phyloP scores from a whole-genome alignment of 2,329 filamentous ascomycete species.

The Alternaria infectoria region DNA sequence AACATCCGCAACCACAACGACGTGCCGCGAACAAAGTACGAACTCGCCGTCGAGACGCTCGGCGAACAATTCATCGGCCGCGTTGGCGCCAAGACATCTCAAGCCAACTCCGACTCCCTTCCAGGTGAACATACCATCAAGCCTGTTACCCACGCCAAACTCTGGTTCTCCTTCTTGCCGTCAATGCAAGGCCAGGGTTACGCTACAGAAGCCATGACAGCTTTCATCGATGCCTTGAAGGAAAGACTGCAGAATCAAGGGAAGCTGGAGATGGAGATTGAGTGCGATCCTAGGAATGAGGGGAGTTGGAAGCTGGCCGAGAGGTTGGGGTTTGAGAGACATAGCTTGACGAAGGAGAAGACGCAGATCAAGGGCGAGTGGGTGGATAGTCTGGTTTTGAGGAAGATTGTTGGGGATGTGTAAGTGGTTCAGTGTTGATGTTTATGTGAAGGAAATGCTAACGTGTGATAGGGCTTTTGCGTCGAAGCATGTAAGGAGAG shows the following conservation, averaged over 20 bases:
- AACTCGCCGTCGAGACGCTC: slow-evolving; percentile 36
- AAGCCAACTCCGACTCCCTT: slow-evolving; percentile 6
- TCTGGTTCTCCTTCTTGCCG: slow-evolving; percentile 44
- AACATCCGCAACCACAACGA: slow-evolving; percentile 25
- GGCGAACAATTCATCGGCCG: slow-evolving; percentile 34
- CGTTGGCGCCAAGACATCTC: slow-evolving; percentile 31
- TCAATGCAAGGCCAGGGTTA: slow-evolving; percentile 31
- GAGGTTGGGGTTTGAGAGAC: slow-evolving; percentile 35
- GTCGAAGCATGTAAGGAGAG: slow-evolving; percentile 4
- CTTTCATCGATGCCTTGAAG: slow-evolving; percentile 30
- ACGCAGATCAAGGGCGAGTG: slow-evolving; percentile 43
- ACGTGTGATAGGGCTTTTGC: neutral
- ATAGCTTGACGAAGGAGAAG: slow-evolving; percentile 32
- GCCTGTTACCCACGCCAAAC: slow-evolving; percentile 18
- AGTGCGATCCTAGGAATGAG: slow-evolving; percentile 45
- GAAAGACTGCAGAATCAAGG: slow-evolving; percentile 7
- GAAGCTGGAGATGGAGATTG: slow-evolving; percentile 38
- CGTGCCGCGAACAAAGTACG: slow-evolving; percentile 26
- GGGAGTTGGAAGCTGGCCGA: slow-evolving; percentile 40
- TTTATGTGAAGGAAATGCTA: neutral
- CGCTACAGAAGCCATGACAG: slow-evolving; percentile 41
- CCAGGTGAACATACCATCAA: slow-evolving; percentile 8
- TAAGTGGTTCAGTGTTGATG: neutral
- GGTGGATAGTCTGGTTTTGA: slow-evolving; percentile 40
- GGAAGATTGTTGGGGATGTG: slow-evolving; percentile 23